Evolutionary conservation across 176 grass and related monocot species (phyloP).

Genomic region (Thalia dealbata): DNA sequence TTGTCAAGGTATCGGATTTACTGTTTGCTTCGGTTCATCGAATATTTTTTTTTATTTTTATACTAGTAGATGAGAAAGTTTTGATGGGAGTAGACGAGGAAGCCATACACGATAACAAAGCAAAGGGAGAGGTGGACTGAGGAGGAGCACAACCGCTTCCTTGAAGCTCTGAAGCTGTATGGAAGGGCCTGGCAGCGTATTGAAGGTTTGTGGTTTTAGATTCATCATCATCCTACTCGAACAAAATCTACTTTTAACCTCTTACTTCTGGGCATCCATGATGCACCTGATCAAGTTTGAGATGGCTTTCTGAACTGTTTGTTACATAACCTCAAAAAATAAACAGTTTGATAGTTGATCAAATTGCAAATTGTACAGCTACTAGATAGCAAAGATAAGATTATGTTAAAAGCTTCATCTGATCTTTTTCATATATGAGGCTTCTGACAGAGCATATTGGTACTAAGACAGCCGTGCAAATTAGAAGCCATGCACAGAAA

Average conservation of each 20-base stretch:
- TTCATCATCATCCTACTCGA: conserved; percentile 7
- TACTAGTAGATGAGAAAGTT: neutral
- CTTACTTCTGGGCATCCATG: neutral
- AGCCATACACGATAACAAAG: conserved; percentile 22
- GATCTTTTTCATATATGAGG: conserved; percentile 22
- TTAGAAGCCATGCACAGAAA: conserved; percentile 98
- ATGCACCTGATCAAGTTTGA: neutral
- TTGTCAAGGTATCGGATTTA: conserved; percentile 16
- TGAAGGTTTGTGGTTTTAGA: conserved; percentile 20
- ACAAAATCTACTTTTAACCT: neutral
- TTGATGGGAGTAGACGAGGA: conserved; percentile 19
- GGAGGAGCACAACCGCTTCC: conserved; percentile 20
- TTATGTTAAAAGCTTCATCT: neutral
- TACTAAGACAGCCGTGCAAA: conserved; percentile 97
- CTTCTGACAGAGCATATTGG: conserved; percentile 81
- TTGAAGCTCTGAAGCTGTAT: conserved; percentile 23
- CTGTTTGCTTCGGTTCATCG: neutral
- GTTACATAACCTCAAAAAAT: neutral
- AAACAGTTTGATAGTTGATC: neutral
- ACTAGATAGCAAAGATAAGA: neutral
- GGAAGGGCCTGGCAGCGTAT: conserved; percentile 23
- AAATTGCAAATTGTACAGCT: neutral
- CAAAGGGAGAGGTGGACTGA: conserved; percentile 26
- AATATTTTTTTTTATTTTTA: neutral
- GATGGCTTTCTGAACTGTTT: neutral